Evolutionary conservation across 2,329 filamentous ascomycete species (phyloP).

Genomic region (Hypoxylon sp.): DNA sequence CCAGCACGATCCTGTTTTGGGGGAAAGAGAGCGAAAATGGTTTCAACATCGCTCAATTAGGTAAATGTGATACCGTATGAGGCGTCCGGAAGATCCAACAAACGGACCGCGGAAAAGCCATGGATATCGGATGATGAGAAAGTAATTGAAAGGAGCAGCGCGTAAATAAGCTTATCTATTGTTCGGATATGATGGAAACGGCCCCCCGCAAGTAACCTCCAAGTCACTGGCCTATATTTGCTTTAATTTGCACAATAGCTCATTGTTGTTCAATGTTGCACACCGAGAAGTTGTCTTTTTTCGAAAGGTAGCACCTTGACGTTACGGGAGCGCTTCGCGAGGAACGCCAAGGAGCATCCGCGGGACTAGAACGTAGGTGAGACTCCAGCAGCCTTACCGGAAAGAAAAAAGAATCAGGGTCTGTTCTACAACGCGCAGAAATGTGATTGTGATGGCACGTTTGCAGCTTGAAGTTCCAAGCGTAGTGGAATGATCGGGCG

Average conservation of each 20-base stretch:
- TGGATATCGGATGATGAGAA: too few relatives aligned
- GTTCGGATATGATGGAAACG: too few relatives aligned
- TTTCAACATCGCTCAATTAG: slow-evolving; percentile 8
- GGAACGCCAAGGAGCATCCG: slow-evolving; percentile 12
- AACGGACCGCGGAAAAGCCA: not conserved
- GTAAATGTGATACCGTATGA: slow-evolving; percentile 1
- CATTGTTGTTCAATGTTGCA: not conserved
- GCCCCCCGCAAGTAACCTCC: too few relatives aligned
- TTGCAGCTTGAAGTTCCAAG: slow-evolving; percentile 46
- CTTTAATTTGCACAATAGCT: too few relatives aligned
- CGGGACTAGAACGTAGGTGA: slow-evolving; percentile 4
- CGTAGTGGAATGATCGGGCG: slow-evolving; percentile 36
- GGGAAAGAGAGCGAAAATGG: not conserved
- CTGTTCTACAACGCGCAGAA: slow-evolving; percentile 9
- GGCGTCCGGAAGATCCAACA: not conserved
- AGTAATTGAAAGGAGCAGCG: not conserved
- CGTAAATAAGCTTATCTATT: not conserved
- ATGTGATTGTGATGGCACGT: slow-evolving; percentile 49
- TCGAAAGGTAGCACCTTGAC: slow-evolving; percentile 16
- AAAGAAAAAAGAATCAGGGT: slow-evolving; percentile 26
- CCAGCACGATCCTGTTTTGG: slow-evolving; percentile 6
- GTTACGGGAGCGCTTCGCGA: slow-evolving; percentile 37
- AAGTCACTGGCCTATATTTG: too few relatives aligned
- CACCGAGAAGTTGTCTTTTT: not conserved
- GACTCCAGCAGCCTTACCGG: slow-evolving; percentile 21